Base-by-base conservation (phyloP, 1,284 basidiomycete species). In the Ustilago sp. region DNA sequence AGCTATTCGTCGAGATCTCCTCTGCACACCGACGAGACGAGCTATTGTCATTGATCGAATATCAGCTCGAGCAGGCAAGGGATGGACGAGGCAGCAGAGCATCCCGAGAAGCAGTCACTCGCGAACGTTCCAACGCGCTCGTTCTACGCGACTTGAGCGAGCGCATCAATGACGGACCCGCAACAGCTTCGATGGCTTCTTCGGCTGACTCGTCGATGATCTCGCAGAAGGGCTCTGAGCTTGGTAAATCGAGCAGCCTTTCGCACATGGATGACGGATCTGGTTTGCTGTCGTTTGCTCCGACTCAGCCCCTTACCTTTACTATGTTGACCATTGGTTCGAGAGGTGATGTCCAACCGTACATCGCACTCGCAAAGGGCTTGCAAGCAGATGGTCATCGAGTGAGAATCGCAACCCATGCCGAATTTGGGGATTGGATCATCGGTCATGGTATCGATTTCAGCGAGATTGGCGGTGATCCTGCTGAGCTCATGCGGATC, bases 311-410 rank as follows among this genome's bases (percentile, higher is more conserved):
- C 0, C 63, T 83, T 47, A 76, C 70, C 17, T 79, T 80, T 41
- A 96, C 94, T 9, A 98, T 98, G 89, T 87, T 98, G 71, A 98
- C 96, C 0, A 97, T 99, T 80, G 96, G 96, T 1, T 95, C 94
- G 19, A 90, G 95, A 73, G 91, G 91, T 45, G 91, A 92, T 77
- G 91, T 93, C 0, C 91, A 92, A 81, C 91, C 91, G 0, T 92
- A 98, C 84, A 98, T 99, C 79, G 92, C 96, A 1, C 89, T 99
- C 11, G 93, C 93, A 39, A 95, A 96, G 85, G 94, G 94, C 0
- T 87, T 99, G 17, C 92, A 94, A 87, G 91, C 91, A 2, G 94
- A 98, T 83, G 94, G 94, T 0, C 95, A 97, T 85, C 89, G 88
- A 35, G 92, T 91, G 63, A 90, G 91, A 70, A 96, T 97, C 70